Percentiles rank a stretch among this genome's conserved stretches.
These are phyloP conservation scores for Rhodotorula diobovata DNA, from an alignment of 768 basidiomycete species.

Conservation along the genomic window DNA sequence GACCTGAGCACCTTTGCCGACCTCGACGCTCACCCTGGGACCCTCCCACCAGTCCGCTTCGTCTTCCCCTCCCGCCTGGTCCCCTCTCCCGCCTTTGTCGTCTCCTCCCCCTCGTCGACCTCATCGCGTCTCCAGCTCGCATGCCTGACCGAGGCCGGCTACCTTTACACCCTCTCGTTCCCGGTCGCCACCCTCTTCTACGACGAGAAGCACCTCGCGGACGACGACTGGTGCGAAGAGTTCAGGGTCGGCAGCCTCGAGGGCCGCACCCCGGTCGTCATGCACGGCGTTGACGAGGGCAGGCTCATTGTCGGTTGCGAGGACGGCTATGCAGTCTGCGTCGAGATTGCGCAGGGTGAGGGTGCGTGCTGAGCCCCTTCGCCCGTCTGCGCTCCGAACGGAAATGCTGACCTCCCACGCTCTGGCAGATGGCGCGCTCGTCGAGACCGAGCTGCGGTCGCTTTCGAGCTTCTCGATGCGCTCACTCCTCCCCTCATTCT, in stretches of 20 bases:
- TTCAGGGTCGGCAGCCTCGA: conserved; percentile 49
- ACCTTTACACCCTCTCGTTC: conserved; percentile 67
- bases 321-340: conserved; percentile 8
- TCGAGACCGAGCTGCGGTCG: conserved; percentile 29
- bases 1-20: background rate
- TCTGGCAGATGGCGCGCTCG: conserved; percentile 5
- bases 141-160: conserved; percentile 62
- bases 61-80: conserved; percentile 40
- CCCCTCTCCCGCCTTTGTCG: conserved; percentile 9
- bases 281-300: conserved; percentile 20
- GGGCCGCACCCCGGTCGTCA: conserved; percentile 24
- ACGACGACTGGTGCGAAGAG: conserved; percentile 62
- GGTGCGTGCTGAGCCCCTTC: too few relatives aligned
- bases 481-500: conserved; percentile 51
- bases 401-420: background rate
- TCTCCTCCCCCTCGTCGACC: background rate
- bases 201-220: conserved; percentile 26
- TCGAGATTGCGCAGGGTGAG: conserved; percentile 4
- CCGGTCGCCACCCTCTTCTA: conserved; percentile 53
- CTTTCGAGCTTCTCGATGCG: conserved; percentile 32
- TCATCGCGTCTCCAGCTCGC: conserved; percentile 58
- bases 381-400: too few relatives aligned
- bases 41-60: conserved; percentile 66
- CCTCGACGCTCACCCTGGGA: conserved; percentile 14
- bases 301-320: conserved; percentile 18